Conservation (phyloP, 2,329 filamentous ascomycete species). For the Calycina marina region DNA sequence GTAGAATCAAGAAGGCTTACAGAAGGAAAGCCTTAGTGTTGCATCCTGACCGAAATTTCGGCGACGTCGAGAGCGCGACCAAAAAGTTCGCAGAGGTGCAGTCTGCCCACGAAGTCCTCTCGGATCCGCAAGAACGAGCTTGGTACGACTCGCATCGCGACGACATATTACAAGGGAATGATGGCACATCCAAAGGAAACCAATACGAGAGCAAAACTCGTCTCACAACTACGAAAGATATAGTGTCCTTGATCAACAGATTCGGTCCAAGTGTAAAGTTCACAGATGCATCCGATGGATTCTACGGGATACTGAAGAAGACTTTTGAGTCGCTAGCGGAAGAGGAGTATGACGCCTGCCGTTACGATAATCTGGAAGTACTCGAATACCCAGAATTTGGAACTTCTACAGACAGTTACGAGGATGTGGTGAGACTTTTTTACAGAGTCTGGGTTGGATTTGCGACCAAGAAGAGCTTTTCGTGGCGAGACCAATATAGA, state of each 20-base stretch:
- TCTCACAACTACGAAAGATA: conserved; percentile 67
- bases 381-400: conserved; percentile 75
- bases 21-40: conserved; percentile 79
- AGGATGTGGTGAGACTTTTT: conserved; percentile 64
- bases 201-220: conserved; percentile 54
- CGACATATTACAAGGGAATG: conserved; percentile 52
- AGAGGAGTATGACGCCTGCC: conserved; percentile 65
- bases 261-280: conserved; percentile 71
- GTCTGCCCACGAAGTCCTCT: conserved; percentile 87
- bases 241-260: conserved; percentile 61
- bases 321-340: conserved; percentile 67
- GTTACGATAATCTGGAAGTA: conserved; percentile 46
- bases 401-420: conserved; percentile 56
- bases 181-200: conserved; percentile 25
- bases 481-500: conserved; percentile 78
- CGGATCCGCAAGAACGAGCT: conserved; percentile 84
- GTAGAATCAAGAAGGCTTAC: conserved; percentile 85
- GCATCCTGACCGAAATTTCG: conserved; percentile 87
- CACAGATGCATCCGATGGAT: conserved; percentile 64
- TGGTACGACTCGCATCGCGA: conserved; percentile 97
- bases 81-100: conserved; percentile 82
- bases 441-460: conserved; percentile 74
- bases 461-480: conserved; percentile 69
- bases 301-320: conserved; percentile 66
- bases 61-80: conserved; percentile 72